A percentile compares a stretch with the other conserved stretches of the same genome.
These are phyloP conservation scores for Theobroma grandiflorum DNA, from an alignment of 441 rosid genomes.

Conservation along the genomic window DNA sequence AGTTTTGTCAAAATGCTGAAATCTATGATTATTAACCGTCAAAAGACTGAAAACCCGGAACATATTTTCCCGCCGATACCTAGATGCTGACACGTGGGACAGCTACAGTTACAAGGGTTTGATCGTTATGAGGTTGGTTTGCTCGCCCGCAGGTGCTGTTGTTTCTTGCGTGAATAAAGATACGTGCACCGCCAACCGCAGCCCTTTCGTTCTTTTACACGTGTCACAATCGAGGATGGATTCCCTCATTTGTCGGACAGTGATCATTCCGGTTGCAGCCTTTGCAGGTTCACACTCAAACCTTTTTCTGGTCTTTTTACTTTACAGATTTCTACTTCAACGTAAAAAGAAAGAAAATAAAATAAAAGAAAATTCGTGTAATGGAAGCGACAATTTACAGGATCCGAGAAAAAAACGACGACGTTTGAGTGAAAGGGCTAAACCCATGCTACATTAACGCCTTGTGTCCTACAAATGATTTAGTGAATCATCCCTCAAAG, in stretches of 20 bases:
- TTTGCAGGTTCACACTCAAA: not conserved
- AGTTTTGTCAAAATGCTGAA: not conserved
- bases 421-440: too few relatives aligned
- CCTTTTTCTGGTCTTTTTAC: not conserved
- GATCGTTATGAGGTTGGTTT: not conserved
- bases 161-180: not conserved
- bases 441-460: too few relatives aligned
- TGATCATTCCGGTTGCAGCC: slow-evolving; percentile 1
- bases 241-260: not conserved
- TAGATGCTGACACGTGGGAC: not conserved
- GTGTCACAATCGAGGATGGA: not conserved
- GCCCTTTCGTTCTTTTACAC: not conserved
- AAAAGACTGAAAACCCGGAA: not conserved
- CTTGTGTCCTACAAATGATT: too few relatives aligned
- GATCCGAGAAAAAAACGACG: too few relatives aligned
- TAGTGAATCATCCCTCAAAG: too few relatives aligned
- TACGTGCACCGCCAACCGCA: slow-evolving; percentile 3
- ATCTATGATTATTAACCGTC: not conserved
- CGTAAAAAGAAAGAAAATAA: too few relatives aligned
- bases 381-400: not conserved
- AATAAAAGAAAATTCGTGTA: not conserved
- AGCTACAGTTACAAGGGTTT: not conserved
- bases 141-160: slow-evolving; percentile 2
- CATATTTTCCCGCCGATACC: not conserved
- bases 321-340: not conserved